Conservation (phyloP, 23 red algal genomes). For the Gracilaria caudata region DNA sequence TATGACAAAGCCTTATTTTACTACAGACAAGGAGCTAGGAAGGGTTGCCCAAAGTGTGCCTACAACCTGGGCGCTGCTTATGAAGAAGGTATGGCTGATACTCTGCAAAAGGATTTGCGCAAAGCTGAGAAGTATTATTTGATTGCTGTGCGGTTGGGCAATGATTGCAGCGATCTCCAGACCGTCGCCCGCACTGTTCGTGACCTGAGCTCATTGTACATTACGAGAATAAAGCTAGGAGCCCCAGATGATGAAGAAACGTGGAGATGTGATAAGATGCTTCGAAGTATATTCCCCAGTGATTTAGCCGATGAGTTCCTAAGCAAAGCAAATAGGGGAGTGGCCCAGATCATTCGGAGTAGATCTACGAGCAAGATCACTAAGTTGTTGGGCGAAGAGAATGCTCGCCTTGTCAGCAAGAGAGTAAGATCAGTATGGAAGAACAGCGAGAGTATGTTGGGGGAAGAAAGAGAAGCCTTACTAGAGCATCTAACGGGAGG, state of each 20-base stretch:
- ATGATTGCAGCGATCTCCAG: slow-evolving; percentile 42
- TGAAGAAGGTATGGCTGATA: slow-evolving; percentile 54
- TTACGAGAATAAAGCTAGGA: slow-evolving; percentile 43
- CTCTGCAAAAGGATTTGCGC: neutral
- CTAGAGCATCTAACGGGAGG: neutral
- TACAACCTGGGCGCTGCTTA: slow-evolving; percentile 64
- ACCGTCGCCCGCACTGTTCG: neutral
- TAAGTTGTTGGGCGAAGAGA: slow-evolving; percentile 14
- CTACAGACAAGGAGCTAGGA: slow-evolving; percentile 39
- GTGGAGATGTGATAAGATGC: neutral
- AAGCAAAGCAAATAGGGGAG: neutral
- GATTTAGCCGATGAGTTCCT: neutral
- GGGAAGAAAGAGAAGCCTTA: neutral
- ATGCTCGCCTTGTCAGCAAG: neutral
- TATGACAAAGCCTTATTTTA: slow-evolving; percentile 47
- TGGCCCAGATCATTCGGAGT: neutral
- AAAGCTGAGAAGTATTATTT: slow-evolving; percentile 54
- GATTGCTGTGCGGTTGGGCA: slow-evolving; percentile 19
- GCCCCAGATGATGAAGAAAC: neutral
- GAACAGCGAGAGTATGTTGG: neutral
- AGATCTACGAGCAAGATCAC: neutral
- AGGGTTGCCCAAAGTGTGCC: slow-evolving; percentile 63
- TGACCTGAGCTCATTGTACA: slow-evolving; percentile 43
- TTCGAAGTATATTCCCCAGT: neutral
- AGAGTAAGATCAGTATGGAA: slow-evolving; percentile 6